Base-by-base conservation (phyloP, 108 stramenopile species). In the Discostella pseudostelligera region DNA sequence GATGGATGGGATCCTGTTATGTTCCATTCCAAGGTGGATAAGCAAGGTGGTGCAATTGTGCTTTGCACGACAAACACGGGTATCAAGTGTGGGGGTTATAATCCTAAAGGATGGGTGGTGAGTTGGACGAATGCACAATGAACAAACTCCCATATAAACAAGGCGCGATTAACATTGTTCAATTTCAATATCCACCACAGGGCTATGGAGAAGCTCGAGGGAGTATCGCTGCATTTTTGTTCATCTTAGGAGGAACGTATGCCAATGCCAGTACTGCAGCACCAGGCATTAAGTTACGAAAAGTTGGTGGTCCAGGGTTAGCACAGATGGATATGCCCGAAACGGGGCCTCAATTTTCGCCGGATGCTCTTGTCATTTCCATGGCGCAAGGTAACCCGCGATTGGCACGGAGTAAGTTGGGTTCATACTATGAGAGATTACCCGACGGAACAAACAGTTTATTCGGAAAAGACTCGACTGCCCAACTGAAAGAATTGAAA, bases 131-230 rank as follows among this genome's bases (percentile, higher is more conserved):
- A n/a, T n/a, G n/a, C n/a, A n/a, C n/a, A n/a, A n/a, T n/a, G n/a
- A n/a, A n/a, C n/a, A n/a, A n/a, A n/a, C n/a, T n/a, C n/a, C n/a
- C n/a, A n/a, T n/a, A n/a, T n/a, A n/a, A n/a, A n/a, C n/a, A n/a
- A n/a, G n/a, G n/a, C n/a, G n/a, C n/a, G n/a, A n/a, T n/a, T n/a
- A n/a, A n/a, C n/a, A n/a, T n/a, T n/a, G n/a, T n/a, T n/a, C n/a
- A n/a, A n/a, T n/a, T n/a, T n/a, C n/a, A n/a, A n/a, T n/a, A n/a
- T n/a, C n/a, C n/a, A n/a, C n/a, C n/a, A n/a, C n/a, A n/a, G n/a
- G n/a, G 86, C 9, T 92, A 92, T 56, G 93, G 88, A 2, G 89
- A 94, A 63, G 87, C 87, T 0, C 74, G 93, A 8, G 89, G 89
- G 3, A 81, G 81, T 12, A 90, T 94, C 72, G 92, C 92, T 0